A percentile compares a stretch with the other conserved stretches of the same genome.
phyloP scores from a whole-genome alignment of 148 eudicot genomes.

The Agrostemma githago region DNA sequence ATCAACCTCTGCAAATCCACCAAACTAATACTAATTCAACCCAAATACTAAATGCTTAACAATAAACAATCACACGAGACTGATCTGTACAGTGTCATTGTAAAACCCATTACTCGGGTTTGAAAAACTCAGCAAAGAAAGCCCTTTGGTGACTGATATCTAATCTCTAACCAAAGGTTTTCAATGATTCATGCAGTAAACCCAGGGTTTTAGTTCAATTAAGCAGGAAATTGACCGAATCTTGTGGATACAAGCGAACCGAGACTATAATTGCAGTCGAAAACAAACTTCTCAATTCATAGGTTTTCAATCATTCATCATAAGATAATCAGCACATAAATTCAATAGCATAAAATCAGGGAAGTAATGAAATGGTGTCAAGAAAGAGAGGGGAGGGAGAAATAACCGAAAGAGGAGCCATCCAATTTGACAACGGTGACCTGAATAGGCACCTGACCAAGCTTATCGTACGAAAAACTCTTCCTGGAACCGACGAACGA shows the following conservation, averaged over 20 bases:
- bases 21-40: not conserved
- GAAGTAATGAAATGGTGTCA: not conserved
- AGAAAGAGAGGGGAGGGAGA: not conserved
- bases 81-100: not conserved
- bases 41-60: not conserved
- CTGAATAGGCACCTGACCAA: conserved; percentile 43
- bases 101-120: not conserved
- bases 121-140: not conserved
- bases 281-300: too few species aligned
- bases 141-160: too few species aligned
- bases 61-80: not conserved
- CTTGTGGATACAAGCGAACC: too few species aligned
- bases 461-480: conserved; percentile 52
- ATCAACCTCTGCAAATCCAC: conserved; percentile 46
- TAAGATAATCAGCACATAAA: too few species aligned
- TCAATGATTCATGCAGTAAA: too few species aligned
- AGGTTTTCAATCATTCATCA: not conserved
- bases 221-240: too few species aligned
- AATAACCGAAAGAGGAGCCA: conserved; percentile 57
- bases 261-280: too few species aligned
- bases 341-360: not conserved
- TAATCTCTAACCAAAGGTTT: too few species aligned
- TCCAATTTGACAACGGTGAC: conserved; percentile 67
- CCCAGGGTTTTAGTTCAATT: too few species aligned
- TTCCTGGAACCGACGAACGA: conserved; percentile 31